phyloP scores from a whole-genome alignment of 345 rosid genomes.

The Noccaea bulbosa region DNA sequence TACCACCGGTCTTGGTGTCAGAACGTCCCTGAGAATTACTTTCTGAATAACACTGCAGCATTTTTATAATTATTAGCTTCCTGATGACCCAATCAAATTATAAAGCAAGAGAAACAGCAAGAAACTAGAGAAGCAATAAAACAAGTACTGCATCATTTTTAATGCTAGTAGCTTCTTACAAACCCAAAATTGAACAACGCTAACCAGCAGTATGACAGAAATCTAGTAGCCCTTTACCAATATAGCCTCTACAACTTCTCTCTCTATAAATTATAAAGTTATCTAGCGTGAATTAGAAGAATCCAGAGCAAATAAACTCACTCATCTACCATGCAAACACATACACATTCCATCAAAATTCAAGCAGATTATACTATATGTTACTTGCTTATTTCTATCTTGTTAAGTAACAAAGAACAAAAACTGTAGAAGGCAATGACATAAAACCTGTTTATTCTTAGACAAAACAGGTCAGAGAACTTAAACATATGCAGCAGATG shows the following conservation, averaged over 20 bases:
- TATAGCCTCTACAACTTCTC: conserved; percentile 24
- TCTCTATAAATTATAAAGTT: background rate
- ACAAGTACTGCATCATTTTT: conserved; percentile 18
- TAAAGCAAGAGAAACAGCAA: conserved; percentile 26
- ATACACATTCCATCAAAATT: conserved; percentile 13
- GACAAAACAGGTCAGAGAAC: conserved; percentile 20
- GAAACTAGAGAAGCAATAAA: conserved; percentile 28
- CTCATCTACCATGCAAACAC: conserved; percentile 23
- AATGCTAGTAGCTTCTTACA: conserved; percentile 10
- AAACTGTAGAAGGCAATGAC: background rate
- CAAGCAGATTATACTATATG: conserved; percentile 15
- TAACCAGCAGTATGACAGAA: conserved; percentile 3
- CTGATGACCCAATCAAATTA: conserved; percentile 30
- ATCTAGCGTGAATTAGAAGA: background rate
- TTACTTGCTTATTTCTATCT: conserved; percentile 5
- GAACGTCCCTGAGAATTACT: conserved; percentile 50
- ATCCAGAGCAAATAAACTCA: conserved; percentile 6
- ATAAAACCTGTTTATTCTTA: background rate
- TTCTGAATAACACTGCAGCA: conserved; percentile 67
- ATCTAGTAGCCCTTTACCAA: background rate
- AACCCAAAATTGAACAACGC: background rate
- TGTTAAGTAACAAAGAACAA: conserved; percentile 1
- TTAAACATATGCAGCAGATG: conserved; percentile 8
- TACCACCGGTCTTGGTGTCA: conserved; percentile 53
- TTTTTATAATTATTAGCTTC: conserved; percentile 43